Percentiles rank a stretch among this genome's conserved stretches.
Conservation (phyloP, 1,284 basidiomycete species). For the Naganishia cerealis region DNA sequence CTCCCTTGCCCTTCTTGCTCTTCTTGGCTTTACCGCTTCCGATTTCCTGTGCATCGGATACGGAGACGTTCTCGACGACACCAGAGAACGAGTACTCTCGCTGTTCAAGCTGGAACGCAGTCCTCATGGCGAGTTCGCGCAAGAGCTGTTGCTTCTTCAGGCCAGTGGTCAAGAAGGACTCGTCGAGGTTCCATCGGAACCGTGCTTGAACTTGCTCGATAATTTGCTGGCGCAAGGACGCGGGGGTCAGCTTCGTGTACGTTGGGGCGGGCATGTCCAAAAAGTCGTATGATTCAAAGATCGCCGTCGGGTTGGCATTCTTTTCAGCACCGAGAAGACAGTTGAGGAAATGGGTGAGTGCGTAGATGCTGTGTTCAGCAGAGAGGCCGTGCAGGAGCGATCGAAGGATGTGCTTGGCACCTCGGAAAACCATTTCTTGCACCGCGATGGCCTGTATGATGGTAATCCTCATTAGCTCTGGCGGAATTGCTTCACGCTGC, state of each 20-base stretch:
- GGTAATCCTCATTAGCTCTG: constrained; percentile 5
- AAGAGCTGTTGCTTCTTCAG: constrained; percentile 56
- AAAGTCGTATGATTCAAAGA: constrained; percentile 50
- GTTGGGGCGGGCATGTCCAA: constrained; percentile 42
- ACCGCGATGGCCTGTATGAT: constrained; percentile 49
- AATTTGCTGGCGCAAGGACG: constrained; percentile 54
- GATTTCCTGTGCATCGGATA: constrained; percentile 35
- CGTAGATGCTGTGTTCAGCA: constrained; percentile 52
- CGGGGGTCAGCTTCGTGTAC: constrained; percentile 59
- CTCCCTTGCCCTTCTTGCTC: constrained; percentile 47
- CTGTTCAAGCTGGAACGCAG: constrained; percentile 60
- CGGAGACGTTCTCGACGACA: constrained; percentile 39
- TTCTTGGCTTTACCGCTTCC: constrained; percentile 47
- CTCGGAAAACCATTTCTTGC: constrained; percentile 62
- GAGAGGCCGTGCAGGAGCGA: constrained; percentile 50
- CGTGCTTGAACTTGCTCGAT: constrained; percentile 54
- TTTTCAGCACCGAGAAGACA: constrained; percentile 58
- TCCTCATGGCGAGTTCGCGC: constrained; percentile 58
- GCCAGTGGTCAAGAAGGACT: constrained; percentile 49
- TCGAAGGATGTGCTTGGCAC: constrained; percentile 59
- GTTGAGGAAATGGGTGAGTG: constrained; percentile 62
- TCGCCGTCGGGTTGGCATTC: constrained; percentile 54
- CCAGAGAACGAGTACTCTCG: constrained; percentile 55
- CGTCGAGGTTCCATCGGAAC: constrained; percentile 58
- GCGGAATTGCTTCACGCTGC: not conserved